Conservation (phyloP, 306 rosid genomes). For the Canavalia gladiata region DNA sequence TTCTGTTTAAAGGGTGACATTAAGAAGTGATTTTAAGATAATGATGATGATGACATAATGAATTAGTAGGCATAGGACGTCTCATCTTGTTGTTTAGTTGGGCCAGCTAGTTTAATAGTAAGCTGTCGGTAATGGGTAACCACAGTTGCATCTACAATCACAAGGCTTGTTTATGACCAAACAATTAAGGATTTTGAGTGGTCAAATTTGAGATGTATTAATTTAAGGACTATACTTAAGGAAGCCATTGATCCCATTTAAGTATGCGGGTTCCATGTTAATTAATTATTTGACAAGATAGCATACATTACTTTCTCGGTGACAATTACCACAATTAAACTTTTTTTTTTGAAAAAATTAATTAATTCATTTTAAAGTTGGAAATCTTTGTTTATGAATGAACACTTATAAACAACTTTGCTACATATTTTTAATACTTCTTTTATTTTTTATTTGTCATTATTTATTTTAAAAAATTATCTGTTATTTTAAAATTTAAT, state of each 20-base stretch:
- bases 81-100: conserved; percentile 6
- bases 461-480: too few species aligned
- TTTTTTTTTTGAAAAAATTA: background rate
- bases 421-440: too few species aligned
- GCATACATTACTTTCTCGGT: conserved; percentile 29
- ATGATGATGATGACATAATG: conserved; percentile 6
- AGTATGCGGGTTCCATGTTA: background rate
- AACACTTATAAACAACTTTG: background rate
- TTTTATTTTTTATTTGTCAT: too few species aligned
- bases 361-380: conserved; percentile 1
- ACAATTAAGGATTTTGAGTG: background rate
- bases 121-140: background rate
- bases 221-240: background rate
- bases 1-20: conserved; percentile 2
- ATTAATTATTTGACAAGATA: conserved; percentile 39
- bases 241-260: conserved; percentile 3
- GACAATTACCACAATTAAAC: conserved; percentile 27
- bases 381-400: background rate
- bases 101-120: background rate
- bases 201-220: background rate
- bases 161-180: background rate
- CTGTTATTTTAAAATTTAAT: too few species aligned
- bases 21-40: conserved; percentile 5
- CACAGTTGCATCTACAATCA: background rate
- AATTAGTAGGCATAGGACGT: background rate